Evolutionary conservation across 2,329 filamentous ascomycete genomes (phyloP), one percentile per base, ranked within the genome.

Genomic region (Chaetomiaceae sp.): DNA sequence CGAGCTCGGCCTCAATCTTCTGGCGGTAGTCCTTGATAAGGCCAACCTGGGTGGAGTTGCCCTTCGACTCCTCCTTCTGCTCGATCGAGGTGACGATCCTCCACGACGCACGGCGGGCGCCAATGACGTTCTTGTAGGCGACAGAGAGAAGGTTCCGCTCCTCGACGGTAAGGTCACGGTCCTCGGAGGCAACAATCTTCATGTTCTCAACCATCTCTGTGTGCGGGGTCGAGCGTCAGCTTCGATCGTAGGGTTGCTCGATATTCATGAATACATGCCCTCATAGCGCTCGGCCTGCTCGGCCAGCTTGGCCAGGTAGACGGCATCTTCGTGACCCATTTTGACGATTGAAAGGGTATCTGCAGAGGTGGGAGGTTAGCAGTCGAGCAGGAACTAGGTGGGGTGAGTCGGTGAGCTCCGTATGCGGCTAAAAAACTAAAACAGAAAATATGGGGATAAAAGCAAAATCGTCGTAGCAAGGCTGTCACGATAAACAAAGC

Each of bases 281-380:
- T 99, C 94, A 79, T 99, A 99, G 75, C 94, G 92, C 86, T 99
- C 94, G 76, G 94, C 94, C 86, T 99, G 94, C 87, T 99, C 94
- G 73, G 94, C 94, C 76, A 99, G 89, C 90, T 97, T 97, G 79
- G 94, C 94, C 75, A 97, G 87, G 78, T 97, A 97, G 72, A 99
- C 94, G 70, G 91, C 92, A 80, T 97, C 91, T 84, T 97, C 92
- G 83, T 96, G 90, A 85, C 89, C 90, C 92, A 97, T 97, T 80
- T 80, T 91, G 45, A 25, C 49, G 34, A 14, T 9, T 47, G 34
- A 23, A 30, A 21, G 18, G 45, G 30, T 49, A 48, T 49, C 44
- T 61, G 51, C 56, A 45, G n/a, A 52, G 48, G 45, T 36, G 36
- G n/a, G 40, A 38, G 37, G 60, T 68, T 62, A 66, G 65, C 64